Conservation (phyloP, 169 alveolate species). For the Plasmodium vivax region DNA sequence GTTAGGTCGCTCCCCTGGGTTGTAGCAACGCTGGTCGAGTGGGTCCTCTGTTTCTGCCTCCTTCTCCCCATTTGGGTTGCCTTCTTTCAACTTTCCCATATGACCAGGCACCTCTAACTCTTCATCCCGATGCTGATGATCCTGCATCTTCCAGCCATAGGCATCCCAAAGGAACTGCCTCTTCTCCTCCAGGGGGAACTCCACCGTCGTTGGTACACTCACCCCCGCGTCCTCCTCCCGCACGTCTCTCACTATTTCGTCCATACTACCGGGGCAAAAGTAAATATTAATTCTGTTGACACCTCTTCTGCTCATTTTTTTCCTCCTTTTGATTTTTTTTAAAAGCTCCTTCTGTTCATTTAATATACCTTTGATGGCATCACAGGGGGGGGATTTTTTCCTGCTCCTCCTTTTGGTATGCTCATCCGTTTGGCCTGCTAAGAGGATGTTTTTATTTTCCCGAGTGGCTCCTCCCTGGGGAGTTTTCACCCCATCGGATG, state of each 20-base stretch:
- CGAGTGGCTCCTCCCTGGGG: neutral
- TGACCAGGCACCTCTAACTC: neutral
- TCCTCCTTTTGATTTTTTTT: neutral
- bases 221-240: slow-evolving; percentile 18
- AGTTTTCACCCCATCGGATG: neutral
- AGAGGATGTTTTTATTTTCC: neutral
- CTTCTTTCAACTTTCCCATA: neutral
- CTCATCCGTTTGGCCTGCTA: neutral
- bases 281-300: neutral
- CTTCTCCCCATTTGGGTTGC: neutral
- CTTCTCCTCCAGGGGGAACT: neutral
- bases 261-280: slow-evolving; percentile 6
- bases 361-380: neutral
- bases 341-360: neutral
- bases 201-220: neutral
- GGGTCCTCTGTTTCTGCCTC: neutral
- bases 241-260: neutral
- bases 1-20: neutral
- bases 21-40: neutral
- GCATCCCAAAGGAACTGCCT: neutral
- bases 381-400: neutral
- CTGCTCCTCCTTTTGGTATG: neutral
- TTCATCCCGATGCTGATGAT: neutral
- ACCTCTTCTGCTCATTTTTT: neutral
- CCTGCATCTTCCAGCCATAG: neutral